Percentiles rank a stretch among this genome's conserved stretches.
Evolutionary conservation across 192 early-diverging fungal species (phyloP).

Genomic region (Backusella australiensis): DNA sequence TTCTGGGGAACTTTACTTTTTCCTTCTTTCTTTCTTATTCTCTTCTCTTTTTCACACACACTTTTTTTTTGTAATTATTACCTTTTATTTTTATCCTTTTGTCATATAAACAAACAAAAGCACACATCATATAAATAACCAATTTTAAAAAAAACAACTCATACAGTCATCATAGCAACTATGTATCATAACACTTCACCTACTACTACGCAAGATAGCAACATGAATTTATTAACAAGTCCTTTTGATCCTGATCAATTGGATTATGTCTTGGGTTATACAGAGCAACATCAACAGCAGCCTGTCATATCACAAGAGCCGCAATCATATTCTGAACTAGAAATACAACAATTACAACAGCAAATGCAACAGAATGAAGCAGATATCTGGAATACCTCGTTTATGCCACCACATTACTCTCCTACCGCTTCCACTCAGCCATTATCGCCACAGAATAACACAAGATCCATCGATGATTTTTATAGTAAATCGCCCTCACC

Average conservation of each 20-base stretch:
- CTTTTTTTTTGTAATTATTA: not conserved
- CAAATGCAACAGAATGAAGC: not conserved
- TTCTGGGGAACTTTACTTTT: not conserved
- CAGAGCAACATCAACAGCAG: not conserved
- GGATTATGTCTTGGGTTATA: not conserved
- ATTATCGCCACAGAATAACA: not conserved
- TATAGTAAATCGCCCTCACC: not conserved
- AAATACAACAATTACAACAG: not conserved
- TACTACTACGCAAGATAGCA: not conserved
- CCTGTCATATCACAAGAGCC: not conserved
- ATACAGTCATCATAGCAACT: not conserved
- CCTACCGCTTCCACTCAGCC: not conserved
- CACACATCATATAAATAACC: not conserved
- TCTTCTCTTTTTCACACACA: not conserved
- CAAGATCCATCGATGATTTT: not conserved
- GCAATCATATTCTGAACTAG: not conserved
- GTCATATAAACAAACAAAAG: not conserved
- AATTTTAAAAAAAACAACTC: not conserved
- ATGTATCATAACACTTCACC: constrained; percentile 2
- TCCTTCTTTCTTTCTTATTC: not conserved
- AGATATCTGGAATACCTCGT: not conserved
- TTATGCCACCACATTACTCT: not conserved
- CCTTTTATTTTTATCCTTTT: not conserved
- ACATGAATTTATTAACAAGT: constrained; percentile 7
- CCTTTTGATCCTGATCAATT: constrained; percentile 4